A percentile compares a stretch with the other conserved stretches of the same genome.
These are phyloP conservation scores for Teunomyces panamensis DNA, from an alignment of 805 yeast genomes.

Conservation along the genomic window DNA sequence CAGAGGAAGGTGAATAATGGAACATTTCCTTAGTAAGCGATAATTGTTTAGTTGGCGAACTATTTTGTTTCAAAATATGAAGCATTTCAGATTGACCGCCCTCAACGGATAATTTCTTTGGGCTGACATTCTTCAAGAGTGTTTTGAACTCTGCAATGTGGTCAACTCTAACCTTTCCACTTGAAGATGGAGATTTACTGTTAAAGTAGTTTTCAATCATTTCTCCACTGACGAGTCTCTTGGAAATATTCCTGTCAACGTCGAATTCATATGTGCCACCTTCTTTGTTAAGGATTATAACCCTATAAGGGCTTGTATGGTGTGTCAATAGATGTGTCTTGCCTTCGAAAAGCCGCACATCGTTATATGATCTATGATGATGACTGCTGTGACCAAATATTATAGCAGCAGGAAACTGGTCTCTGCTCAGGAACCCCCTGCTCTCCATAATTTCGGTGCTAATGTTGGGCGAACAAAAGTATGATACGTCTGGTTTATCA, in stretches of 20 bases:
- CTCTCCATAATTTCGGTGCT: constrained; percentile 15
- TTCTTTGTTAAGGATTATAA: constrained; percentile 23
- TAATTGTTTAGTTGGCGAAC: neutral
- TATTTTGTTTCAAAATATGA: neutral
- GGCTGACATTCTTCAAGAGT: constrained; percentile 10
- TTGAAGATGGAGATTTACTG: neutral
- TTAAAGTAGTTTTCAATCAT: constrained; percentile 21
- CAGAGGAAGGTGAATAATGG: neutral
- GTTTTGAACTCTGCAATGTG: constrained; percentile 16
- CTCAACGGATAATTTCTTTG: constrained; percentile 3
- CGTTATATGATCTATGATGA: constrained; percentile 23
- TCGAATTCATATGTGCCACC: constrained; percentile 33
- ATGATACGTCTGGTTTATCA: constrained; percentile 8
- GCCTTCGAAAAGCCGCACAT: constrained; percentile 15
- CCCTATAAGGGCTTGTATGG: constrained; percentile 29
- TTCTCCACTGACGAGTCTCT: constrained; percentile 19
- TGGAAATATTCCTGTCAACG: constrained; percentile 7
- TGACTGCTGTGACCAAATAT: constrained; percentile 22
- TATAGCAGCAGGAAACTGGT: constrained; percentile 27
- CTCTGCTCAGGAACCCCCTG: constrained; percentile 21
- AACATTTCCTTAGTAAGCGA: neutral
- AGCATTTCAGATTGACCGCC: neutral
- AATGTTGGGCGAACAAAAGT: constrained; percentile 17
- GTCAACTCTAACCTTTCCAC: constrained; percentile 23
- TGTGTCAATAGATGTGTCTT: constrained; percentile 18